Evolutionary conservation across 305 asterid genomes (phyloP).

Genomic region (Solanum hybrid): DNA sequence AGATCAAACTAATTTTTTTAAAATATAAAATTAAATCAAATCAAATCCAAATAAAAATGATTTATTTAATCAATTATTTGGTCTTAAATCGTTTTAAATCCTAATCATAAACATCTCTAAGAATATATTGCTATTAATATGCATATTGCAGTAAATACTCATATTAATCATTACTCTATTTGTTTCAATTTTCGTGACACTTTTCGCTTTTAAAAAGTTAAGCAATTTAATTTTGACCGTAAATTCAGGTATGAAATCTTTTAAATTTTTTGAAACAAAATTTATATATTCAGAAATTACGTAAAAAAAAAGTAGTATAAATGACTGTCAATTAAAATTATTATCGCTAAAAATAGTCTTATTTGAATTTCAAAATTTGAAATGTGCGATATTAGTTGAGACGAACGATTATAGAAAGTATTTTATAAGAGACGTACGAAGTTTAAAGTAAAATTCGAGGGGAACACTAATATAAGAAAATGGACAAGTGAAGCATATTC

Average conservation of each 20-base stretch:
- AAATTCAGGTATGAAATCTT: too few species aligned
- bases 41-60: too few species aligned
- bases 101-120: not conserved
- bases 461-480: not conserved
- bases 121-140: not conserved
- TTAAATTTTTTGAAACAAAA: too few species aligned
- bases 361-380: not conserved
- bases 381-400: not conserved
- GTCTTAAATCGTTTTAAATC: not conserved
- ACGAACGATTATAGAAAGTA: accelerated
- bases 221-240: too few species aligned
- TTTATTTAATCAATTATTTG: not conserved
- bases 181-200: accelerated
- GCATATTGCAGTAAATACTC: not conserved
- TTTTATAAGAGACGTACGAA: too few species aligned
- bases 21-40: too few species aligned
- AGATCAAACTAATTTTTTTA: not conserved
- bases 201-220: not conserved
- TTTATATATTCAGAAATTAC: too few species aligned
- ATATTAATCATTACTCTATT: not conserved
- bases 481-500: not conserved
- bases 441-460: too few species aligned
- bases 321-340: too few species aligned
- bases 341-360: too few species aligned
- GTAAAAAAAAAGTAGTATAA: too few species aligned